These are phyloP conservation scores for Cercospora nicotianae DNA, from an alignment of 2,329 filamentous ascomycete species.

Conservation along the genomic window DNA sequence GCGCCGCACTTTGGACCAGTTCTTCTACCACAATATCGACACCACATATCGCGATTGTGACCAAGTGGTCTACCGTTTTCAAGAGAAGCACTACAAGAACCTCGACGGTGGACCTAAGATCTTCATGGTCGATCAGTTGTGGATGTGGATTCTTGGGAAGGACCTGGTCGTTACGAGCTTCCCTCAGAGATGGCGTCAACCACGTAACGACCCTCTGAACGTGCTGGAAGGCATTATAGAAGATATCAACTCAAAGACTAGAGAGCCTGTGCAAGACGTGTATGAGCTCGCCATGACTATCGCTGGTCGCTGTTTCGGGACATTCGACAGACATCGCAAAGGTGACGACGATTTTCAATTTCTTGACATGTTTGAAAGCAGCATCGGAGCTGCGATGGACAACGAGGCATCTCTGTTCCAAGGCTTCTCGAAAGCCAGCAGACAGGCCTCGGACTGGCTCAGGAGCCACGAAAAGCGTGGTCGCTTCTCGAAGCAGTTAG, in stretches of 20 bases:
- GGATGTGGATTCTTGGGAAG: slow-evolving; percentile 62
- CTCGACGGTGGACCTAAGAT: slow-evolving; percentile 25
- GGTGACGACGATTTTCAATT: slow-evolving; percentile 62
- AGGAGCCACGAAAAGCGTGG: slow-evolving; percentile 23
- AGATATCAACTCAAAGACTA: slow-evolving; percentile 65
- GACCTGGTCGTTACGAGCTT: slow-evolving; percentile 63
- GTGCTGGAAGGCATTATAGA: slow-evolving; percentile 64
- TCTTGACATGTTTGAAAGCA: slow-evolving; percentile 66
- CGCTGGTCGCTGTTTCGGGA: slow-evolving; percentile 48
- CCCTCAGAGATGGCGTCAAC: slow-evolving; percentile 60
- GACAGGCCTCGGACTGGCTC: slow-evolving; percentile 49
- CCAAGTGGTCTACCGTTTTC: slow-evolving; percentile 65
- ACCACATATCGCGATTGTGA: slow-evolving; percentile 61
- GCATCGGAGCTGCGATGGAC: slow-evolving; percentile 55
- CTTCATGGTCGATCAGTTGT: slow-evolving; percentile 59
- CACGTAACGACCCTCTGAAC: slow-evolving; percentile 62
- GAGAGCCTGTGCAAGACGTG: slow-evolving; percentile 58
- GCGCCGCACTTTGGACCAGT: slow-evolving; percentile 64
- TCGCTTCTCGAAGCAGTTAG: slow-evolving; percentile 21
- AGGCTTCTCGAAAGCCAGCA: slow-evolving; percentile 60
- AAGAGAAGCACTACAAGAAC: slow-evolving; percentile 23
- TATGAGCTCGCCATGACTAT: slow-evolving; percentile 65
- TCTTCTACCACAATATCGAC: slow-evolving; percentile 65
- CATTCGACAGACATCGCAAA: slow-evolving; percentile 55
- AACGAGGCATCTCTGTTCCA: slow-evolving; percentile 53